Evolutionary conservation across 2,329 filamentous ascomycete species (phyloP), one percentile per base, ranked within the genome.

Genomic region (Colletotrichum phormii): DNA sequence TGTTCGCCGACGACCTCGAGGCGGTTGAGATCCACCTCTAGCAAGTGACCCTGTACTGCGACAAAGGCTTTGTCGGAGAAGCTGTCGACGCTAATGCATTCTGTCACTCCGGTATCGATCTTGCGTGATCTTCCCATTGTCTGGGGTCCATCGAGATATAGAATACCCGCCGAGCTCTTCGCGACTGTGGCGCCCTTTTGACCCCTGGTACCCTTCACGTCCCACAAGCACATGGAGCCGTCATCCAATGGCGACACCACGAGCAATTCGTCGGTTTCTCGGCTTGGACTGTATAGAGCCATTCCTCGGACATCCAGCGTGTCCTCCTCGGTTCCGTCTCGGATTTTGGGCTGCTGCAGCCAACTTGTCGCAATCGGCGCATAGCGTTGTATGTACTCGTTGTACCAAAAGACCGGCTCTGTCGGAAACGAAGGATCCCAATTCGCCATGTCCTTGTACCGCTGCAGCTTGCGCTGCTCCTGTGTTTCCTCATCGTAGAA

Each of bases 151-250:
- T 87, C 86, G n/a, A 86, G 83, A 67, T 92, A 91, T 18, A 98
- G 85, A 9, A 96, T 85, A 0, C 92, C 93, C 0, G 91, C 85
- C 24, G 84, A 84, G 80, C 93, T 97, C 74, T 88, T 88, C 1
- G 89, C 90, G 12, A 94, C 76, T 37, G 97, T 89, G 3, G 86
- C 88, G 2, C 94, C 93, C 75, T 87, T 88, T 74, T 80, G 85
- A 5, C 82, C 82, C 60, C 84, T 83, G 35, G 86, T 88, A 1
- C 88, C 89, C 67, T 88, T 90, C 63, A 94, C 84, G 78, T 97
- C 93, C 95, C 95, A 98, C 7, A 98, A 83, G 76, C 92, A 94
- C n/a, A 98, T 88, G 64, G 94, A 95, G 0, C 95, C 95, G 79
- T 98, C 94, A 71, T 97, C 94, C 8, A 98, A 85, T 2, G 95